phyloP scores from a whole-genome alignment of 345 rosid species.

The Populus deltoides region DNA sequence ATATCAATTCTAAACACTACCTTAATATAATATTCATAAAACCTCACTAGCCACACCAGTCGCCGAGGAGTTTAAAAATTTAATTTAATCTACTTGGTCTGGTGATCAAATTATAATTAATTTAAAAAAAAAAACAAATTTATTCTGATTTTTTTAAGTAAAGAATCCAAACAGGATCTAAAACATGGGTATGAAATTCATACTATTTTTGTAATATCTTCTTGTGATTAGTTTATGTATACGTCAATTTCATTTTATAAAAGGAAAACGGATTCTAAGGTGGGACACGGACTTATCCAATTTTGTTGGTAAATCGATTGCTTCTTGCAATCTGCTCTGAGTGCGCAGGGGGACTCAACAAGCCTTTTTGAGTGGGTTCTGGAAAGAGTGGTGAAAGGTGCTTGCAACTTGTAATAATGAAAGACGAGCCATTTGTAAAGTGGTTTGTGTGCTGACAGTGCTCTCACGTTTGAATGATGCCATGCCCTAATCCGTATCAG shows the following conservation, averaged over 20 bases:
- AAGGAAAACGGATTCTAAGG: neutral
- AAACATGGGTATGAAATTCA: too few relatives aligned
- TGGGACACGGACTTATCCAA: neutral
- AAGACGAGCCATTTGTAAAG: neutral
- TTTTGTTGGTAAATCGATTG: constrained; percentile 13
- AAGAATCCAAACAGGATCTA: too few relatives aligned
- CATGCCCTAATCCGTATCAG: neutral
- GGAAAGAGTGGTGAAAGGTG: neutral
- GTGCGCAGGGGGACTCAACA: constrained; percentile 13
- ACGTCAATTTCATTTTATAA: neutral
- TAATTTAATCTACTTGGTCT: too few relatives aligned
- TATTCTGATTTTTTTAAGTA: too few relatives aligned
- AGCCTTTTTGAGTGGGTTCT: neutral
- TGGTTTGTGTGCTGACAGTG: constrained; percentile 15
- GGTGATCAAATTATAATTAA: too few relatives aligned
- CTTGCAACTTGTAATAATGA: constrained; percentile 9
- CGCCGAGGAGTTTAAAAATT: too few relatives aligned
- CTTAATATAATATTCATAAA: too few relatives aligned
- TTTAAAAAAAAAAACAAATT: too few relatives aligned
- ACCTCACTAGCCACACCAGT: too few relatives aligned
- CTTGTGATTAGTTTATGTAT: too few relatives aligned
- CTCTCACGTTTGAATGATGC: constrained; percentile 31
- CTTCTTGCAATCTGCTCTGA: neutral
- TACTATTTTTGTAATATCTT: too few relatives aligned
- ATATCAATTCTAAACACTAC: too few relatives aligned